A percentile compares a stretch with the other conserved stretches of the same genome.
Conservation (phyloP, 164 flowering plant species). For the Cinnamomum chago region DNA sequence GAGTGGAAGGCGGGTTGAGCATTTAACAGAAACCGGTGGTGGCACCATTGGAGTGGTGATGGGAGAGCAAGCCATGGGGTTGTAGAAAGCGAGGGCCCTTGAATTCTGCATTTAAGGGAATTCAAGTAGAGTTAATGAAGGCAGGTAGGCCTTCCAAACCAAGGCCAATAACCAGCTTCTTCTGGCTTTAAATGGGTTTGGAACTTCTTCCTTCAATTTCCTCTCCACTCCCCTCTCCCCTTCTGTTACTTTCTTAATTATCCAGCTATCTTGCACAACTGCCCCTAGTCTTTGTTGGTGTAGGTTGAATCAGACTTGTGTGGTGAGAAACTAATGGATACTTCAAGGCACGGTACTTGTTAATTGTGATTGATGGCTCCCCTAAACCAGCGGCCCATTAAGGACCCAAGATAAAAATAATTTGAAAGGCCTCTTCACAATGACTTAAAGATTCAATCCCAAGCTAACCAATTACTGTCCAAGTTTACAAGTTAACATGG, state of each 20-base stretch:
- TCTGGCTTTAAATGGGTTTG: constrained; percentile 5
- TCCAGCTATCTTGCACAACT: too few species aligned
- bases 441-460: too few species aligned
- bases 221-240: background rate
- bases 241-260: background rate
- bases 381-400: too few species aligned
- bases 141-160: constrained; percentile 25
- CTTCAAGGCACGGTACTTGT: too few species aligned
- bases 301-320: too few species aligned
- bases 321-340: too few species aligned
- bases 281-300: too few species aligned
- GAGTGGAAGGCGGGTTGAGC: constrained; percentile 31
- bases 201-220: background rate
- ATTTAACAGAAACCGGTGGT: constrained; percentile 24
- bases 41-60: constrained; percentile 8
- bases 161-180: background rate
- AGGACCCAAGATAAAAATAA: too few species aligned
- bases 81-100: constrained; percentile 21
- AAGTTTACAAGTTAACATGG: too few species aligned
- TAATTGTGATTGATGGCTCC: too few species aligned
- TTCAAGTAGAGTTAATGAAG: constrained; percentile 37
- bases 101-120: constrained; percentile 41
- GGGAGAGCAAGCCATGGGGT: constrained; percentile 9
- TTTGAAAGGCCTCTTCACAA: too few species aligned
- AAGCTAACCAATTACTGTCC: too few species aligned